phyloP scores from a whole-genome alignment of 2,329 filamentous ascomycete species.

The Aspergillus sp. region DNA sequence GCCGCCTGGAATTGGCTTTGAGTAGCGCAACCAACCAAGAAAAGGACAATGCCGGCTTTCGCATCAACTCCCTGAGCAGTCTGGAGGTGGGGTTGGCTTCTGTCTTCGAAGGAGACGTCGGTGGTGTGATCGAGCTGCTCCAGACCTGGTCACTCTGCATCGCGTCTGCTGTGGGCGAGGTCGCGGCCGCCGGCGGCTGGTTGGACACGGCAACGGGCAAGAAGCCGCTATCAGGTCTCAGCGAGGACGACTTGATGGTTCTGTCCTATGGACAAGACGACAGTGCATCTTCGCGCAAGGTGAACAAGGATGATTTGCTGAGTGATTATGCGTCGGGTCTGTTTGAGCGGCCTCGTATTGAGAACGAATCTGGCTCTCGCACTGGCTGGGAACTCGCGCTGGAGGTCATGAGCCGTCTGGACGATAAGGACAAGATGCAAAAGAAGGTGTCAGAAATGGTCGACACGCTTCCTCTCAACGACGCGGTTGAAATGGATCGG shows the following conservation, averaged over 20 bases:
- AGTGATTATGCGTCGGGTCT: slow-evolving; percentile 71
- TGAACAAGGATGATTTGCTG: slow-evolving; percentile 78
- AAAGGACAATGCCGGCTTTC: slow-evolving; percentile 62
- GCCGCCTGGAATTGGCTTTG: slow-evolving; percentile 70
- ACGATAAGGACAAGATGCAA: slow-evolving; percentile 69
- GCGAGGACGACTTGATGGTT: slow-evolving; percentile 81
- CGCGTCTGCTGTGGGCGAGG: slow-evolving; percentile 74
- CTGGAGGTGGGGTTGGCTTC: slow-evolving; percentile 81
- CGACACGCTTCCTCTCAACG: slow-evolving; percentile 69
- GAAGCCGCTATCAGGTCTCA: slow-evolving; percentile 62
- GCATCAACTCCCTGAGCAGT: slow-evolving; percentile 71
- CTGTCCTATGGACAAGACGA: slow-evolving; percentile 68
- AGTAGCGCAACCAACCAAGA: slow-evolving; percentile 62
- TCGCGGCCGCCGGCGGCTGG: slow-evolving; percentile 83
- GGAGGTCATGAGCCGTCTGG: slow-evolving; percentile 76
- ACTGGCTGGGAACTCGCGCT: slow-evolving; percentile 92
- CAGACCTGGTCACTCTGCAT: slow-evolving; percentile 78
- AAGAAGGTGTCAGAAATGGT: slow-evolving; percentile 73
- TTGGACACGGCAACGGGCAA: slow-evolving; percentile 61
- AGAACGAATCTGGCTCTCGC: slow-evolving; percentile 40
- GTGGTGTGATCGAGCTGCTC: slow-evolving; percentile 72
- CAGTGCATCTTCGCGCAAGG: slow-evolving; percentile 41
- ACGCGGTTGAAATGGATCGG: slow-evolving; percentile 72
- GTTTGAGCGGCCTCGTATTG: slow-evolving; percentile 35
- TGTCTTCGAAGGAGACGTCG: slow-evolving; percentile 77